Base-by-base conservation (phyloP, 176 grass and related monocot genomes). In the Lolium multiflorum region DNA sequence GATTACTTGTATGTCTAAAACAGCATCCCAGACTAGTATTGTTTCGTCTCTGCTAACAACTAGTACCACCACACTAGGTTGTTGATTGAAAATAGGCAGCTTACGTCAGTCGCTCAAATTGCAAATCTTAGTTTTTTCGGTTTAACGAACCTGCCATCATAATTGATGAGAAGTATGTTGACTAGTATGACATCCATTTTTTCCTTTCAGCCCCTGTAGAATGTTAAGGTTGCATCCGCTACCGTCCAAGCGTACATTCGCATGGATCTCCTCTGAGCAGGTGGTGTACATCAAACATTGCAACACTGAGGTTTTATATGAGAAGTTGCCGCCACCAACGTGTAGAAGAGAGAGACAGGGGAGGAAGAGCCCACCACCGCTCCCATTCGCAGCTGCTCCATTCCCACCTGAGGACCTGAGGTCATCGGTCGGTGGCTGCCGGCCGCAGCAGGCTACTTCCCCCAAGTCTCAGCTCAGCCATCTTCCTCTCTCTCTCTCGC, bases 321-420 rank as follows among this genome's bases (percentile, higher is more conserved):
- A 4, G 55, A 55, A 76, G 72, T 17, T 31, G 7, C 7, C 13
- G 21, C 47, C 71, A 51, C 65, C 31, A 68, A 25, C 44, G 71
- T 74, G 71, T 75, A 75, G 72, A 75, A 75, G 72, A 75, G 72
- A 52, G 47, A 31, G 72, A 75, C 47, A 17, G 47, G 72, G 49
- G 49, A 18, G 48, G 15, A 31, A 76, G 49, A 52, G 49, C 73
- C 73, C 73, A 76, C 73, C 73, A 75, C 72, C 47, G 48, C 48
- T 52, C 48, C 0, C 72, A 54, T 76, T 76, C 73, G 73, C 73
- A 55, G 73, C 65, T 35, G 64, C 73, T 76, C 73, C 73, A 51
- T 76, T 76, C 73, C 73, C 73, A 76, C 73, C 72, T 31, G 71
- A 66, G 63, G 60, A 63, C 60, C 64, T 38, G 67, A 76, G 73